Evolutionary conservation across 2,329 filamentous ascomycete species (phyloP).

Genomic region (Stemphylium lycopersici): DNA sequence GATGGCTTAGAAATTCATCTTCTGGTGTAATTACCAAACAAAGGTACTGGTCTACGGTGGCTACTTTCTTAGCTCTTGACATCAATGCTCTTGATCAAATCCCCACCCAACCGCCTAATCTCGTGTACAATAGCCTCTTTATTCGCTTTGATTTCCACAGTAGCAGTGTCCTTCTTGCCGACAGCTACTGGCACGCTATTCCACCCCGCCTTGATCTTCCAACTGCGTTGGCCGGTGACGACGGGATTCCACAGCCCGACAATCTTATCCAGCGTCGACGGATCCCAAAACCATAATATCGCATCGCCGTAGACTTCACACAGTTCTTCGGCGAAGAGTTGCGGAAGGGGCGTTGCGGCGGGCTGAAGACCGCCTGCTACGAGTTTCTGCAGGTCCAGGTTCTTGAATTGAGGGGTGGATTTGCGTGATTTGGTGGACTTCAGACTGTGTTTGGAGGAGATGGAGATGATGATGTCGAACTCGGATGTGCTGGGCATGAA

Average conservation of each 20-base stretch:
- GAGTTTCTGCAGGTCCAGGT: conserved; percentile 66
- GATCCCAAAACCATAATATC: conserved; percentile 80
- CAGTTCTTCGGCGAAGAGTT: conserved; percentile 71
- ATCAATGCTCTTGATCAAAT: conserved; percentile 60
- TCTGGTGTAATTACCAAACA: too few relatives aligned
- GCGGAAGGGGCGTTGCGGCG: conserved; percentile 64
- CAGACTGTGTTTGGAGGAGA: conserved; percentile 63
- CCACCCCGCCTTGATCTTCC: conserved; percentile 74
- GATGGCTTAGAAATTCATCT: background rate
- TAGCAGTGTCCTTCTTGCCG: conserved; percentile 24
- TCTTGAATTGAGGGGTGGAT: conserved; percentile 71
- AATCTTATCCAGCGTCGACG: conserved; percentile 62
- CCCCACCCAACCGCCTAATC: conserved; percentile 67
- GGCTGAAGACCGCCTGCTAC: conserved; percentile 26
- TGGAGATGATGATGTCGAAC: conserved; percentile 84
- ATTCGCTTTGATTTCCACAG: conserved; percentile 66
- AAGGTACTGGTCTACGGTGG: too few relatives aligned
- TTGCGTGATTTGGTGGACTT: conserved; percentile 29
- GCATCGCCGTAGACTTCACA: conserved; percentile 69
- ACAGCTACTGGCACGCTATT: conserved; percentile 65
- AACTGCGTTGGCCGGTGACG: conserved; percentile 59
- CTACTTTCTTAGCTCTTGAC: conserved; percentile 23
- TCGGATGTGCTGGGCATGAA: conserved; percentile 77
- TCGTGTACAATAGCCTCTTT: conserved; percentile 71
- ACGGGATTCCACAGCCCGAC: conserved; percentile 71